phyloP scores from a whole-genome alignment of 2,329 filamentous ascomycete species.

The Fusarium sororula region DNA sequence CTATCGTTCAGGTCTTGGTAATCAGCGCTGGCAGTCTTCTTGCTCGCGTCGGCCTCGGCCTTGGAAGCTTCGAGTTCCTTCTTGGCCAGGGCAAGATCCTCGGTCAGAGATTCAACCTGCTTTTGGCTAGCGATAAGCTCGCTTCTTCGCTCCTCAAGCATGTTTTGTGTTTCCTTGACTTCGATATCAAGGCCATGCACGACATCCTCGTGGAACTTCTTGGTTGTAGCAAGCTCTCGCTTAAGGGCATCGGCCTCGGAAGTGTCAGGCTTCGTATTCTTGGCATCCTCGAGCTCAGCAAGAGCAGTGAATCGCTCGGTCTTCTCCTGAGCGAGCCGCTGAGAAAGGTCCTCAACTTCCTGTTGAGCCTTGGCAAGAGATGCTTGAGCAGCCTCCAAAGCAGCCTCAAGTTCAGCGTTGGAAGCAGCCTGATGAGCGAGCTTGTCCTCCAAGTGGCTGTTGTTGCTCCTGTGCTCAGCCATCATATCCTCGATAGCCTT shows the following conservation, averaged over 20 bases:
- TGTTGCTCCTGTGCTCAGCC: slow-evolving; percentile 50
- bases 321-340: slow-evolving; percentile 66
- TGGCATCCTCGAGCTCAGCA: slow-evolving; percentile 68
- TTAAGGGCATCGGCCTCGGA: slow-evolving; percentile 62
- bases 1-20: slow-evolving; percentile 72
- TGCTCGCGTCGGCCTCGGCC: slow-evolving; percentile 59
- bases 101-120: slow-evolving; percentile 42
- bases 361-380: slow-evolving; percentile 56
- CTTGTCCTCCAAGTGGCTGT: slow-evolving; percentile 47
- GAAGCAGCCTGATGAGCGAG: slow-evolving; percentile 49
- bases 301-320: slow-evolving; percentile 67
- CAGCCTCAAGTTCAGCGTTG: slow-evolving; percentile 48
- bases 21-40: slow-evolving; percentile 66
- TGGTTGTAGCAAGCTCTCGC: slow-evolving; percentile 59
- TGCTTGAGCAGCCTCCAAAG: slow-evolving; percentile 52
- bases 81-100: slow-evolving; percentile 58
- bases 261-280: slow-evolving; percentile 65
- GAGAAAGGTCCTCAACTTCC: slow-evolving; percentile 60
- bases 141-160: slow-evolving; percentile 47
- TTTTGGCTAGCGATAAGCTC: slow-evolving; percentile 51
- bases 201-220: slow-evolving; percentile 57
- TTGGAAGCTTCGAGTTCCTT: slow-evolving; percentile 64
- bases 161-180: slow-evolving; percentile 49
- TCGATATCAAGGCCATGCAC: slow-evolving; percentile 47
- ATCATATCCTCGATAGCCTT: slow-evolving; percentile 54